Percentiles rank a stretch among this genome's conserved stretches.
These are phyloP conservation scores for Colletotrichum chrysophilum DNA, from an alignment of 2,329 filamentous ascomycete species.

Conservation along the genomic window DNA sequence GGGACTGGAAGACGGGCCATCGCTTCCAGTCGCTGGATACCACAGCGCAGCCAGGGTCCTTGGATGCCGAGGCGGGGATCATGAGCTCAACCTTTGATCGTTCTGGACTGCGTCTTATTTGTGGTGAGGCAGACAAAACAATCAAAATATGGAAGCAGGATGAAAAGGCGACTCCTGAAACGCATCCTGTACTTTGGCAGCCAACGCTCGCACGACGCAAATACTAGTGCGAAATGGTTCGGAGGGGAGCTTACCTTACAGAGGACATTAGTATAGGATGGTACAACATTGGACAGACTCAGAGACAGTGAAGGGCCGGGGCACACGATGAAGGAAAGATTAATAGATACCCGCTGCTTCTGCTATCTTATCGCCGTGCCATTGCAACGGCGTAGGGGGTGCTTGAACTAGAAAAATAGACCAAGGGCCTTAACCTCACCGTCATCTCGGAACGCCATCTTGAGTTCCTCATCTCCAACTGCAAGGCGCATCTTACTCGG, in stretches of 20 bases:
- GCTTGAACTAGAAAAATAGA: slow-evolving; percentile 45
- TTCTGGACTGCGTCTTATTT: slow-evolving; percentile 87
- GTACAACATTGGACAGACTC: neutral
- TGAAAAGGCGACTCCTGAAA: slow-evolving; percentile 86
- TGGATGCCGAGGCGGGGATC: slow-evolving; percentile 93
- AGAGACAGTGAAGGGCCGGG: neutral
- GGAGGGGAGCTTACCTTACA: neutral
- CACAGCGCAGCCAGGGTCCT: slow-evolving; percentile 88
- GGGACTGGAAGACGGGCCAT: slow-evolving; percentile 98
- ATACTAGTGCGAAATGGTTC: slow-evolving; percentile 52
- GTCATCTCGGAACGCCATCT: slow-evolving; percentile 87
- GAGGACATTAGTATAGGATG: slow-evolving; percentile 1
- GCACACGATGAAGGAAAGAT: neutral
- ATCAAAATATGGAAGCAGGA: slow-evolving; percentile 99
- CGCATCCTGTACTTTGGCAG: slow-evolving; percentile 92
- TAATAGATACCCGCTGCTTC: slow-evolving; percentile 10
- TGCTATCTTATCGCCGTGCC: neutral
- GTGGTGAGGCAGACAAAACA: slow-evolving; percentile 96
- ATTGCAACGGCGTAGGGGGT: neutral
- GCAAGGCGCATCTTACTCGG: slow-evolving; percentile 86
- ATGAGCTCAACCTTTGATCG: slow-evolving; percentile 94
- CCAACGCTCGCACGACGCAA: slow-evolving; percentile 80
- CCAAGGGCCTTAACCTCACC: slow-evolving; percentile 83
- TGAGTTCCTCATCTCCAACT: slow-evolving; percentile 90
- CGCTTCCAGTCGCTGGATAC: slow-evolving; percentile 90